Evolutionary conservation across 2,329 filamentous ascomycete genomes (phyloP).

Genomic region (Pseudogymnoascus sp.): DNA sequence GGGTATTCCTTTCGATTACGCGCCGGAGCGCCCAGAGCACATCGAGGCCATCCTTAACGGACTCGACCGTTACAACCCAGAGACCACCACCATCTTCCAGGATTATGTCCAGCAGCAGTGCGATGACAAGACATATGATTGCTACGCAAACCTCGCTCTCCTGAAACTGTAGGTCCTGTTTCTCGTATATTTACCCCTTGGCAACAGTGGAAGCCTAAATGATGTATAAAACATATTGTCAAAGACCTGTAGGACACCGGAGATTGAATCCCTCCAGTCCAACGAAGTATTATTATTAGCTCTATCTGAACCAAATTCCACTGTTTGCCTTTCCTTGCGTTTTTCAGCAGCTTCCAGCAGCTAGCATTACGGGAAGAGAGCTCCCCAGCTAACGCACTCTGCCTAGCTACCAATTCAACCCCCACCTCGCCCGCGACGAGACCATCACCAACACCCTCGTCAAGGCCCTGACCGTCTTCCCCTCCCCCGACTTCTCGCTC

Average conservation of each 20-base stretch:
- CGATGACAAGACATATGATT: slow-evolving; percentile 88
- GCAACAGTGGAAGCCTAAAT: slow-evolving; percentile 14
- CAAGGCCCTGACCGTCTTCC: slow-evolving; percentile 96
- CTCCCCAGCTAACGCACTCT: slow-evolving; percentile 12
- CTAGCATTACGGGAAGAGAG: slow-evolving; percentile 13
- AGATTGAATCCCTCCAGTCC: slow-evolving; percentile 47
- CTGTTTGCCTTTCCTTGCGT: slow-evolving; percentile 5
- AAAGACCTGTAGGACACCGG: slow-evolving; percentile 60
- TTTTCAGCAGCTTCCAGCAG: not conserved
- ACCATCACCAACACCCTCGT: slow-evolving; percentile 98
- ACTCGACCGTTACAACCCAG: slow-evolving; percentile 96
- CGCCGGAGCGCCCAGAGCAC: slow-evolving; percentile 83
- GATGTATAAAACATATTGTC: slow-evolving; percentile 14
- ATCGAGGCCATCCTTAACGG: slow-evolving; percentile 93
- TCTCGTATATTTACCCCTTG: not conserved
- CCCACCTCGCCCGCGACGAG: slow-evolving; percentile 92
- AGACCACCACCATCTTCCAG: slow-evolving; percentile 89
- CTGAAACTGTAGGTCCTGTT: slow-evolving; percentile 79
- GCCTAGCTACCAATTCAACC: slow-evolving; percentile 96
- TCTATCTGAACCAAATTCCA: slow-evolving; percentile 56
- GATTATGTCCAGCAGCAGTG: slow-evolving; percentile 92
- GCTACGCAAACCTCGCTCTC: slow-evolving; percentile 91
- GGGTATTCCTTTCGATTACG: slow-evolving; percentile 63
- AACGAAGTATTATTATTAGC: slow-evolving; percentile 67
- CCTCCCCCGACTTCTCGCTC: slow-evolving; percentile 88